Base-by-base conservation (phyloP, 2,329 filamentous ascomycete species). In the Phialemonium atrogriseum region DNA sequence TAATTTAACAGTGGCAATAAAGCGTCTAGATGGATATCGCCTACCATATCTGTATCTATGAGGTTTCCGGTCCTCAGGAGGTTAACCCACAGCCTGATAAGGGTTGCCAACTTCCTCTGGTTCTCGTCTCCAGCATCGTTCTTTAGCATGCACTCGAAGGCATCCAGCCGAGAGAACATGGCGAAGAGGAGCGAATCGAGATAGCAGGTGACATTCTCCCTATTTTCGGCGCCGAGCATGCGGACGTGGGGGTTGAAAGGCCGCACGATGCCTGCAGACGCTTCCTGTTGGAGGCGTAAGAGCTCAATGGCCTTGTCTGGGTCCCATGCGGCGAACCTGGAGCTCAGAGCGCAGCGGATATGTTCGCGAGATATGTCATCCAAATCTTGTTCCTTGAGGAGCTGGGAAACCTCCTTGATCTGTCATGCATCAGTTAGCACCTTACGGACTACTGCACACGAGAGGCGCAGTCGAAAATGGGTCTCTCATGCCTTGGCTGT, bases 1-100 rank as follows among this genome's bases (percentile, higher is more conserved):
- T 38, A 60, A 56, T 36, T 29, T 11, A 23, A 18, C 21, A 20
- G 27, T 11, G 14, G 14, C 13, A 12, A 16, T 4, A 9, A 9
- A 14, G 38, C 9, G 39, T 37, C 42, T 43, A 16, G 6, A 10
- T 10, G 26, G 32, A 33, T 9, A 14, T 22, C 18, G 51, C 70
- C 46, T 63, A 89, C 84, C 59, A 96, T 73, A 50, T 95, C 88
- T 4, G 76, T 79, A 26, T 80, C 82, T 39, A 98, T 88, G 25
- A 96, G 64, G 49, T 81, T 84, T 20, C 91, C 91, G 6, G 78
- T 80, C 41, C 91, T 73, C 40, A 96, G 58, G 68, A 95, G 73
- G 49, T 96, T 96, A 27, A 96, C 88, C 85, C 89, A 98, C 28
- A 96, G 63, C 32, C 89, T 74, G 30, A 96, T 56, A 14, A 94